Evolutionary conservation across 2,329 filamentous ascomycete genomes (phyloP), one percentile per base, ranked within the genome.

Genomic region (Lasiodiplodia citricola): DNA sequence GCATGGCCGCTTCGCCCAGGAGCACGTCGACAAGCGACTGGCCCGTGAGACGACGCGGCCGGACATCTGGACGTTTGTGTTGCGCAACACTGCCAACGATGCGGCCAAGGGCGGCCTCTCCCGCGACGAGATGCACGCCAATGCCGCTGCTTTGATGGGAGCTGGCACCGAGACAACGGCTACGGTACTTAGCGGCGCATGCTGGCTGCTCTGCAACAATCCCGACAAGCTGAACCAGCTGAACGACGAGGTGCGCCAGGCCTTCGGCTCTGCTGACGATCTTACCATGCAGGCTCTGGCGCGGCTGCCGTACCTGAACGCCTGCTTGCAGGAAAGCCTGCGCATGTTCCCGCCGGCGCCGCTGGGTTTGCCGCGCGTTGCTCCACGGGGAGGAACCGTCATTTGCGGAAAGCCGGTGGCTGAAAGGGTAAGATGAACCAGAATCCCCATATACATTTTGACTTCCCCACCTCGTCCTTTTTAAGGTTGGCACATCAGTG

Each of bases 151-250:
- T 0, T 75, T 83, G 47, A 82, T 84, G 70, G 66, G 80, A 5
- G 83, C 81, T 1, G 83, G 82, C 1, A 80, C 79, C n/a, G 83
- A 85, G 69, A 84, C 83, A 0, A 81, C 81, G 0, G 82, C 83
- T 0, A 82, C 79, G 0, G 60, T 80, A 7, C 72, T 84, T 0
- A 77, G 75, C 14, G 82, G 80, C 3, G 55, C 78, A 5, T 80
- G 77, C 0, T 83, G 74, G 64, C 64, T 75, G 14, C 72, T 82
- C 0, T 70, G 81, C 10, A 73, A 70, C 35, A 71, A 66, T 25
- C 71, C 74, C 1, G 71, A 71, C 0, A 71, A 67, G 3, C 71
- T 79, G 73, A 54, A 70, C 16, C 75, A 74, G 35, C 57, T 81
- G 2, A 69, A 67, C 18, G 66, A 73, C 0, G 79, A 79, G 67